Evolutionary conservation across 176 grass and related monocot genomes (phyloP).

Genomic region (Avena sativa): DNA sequence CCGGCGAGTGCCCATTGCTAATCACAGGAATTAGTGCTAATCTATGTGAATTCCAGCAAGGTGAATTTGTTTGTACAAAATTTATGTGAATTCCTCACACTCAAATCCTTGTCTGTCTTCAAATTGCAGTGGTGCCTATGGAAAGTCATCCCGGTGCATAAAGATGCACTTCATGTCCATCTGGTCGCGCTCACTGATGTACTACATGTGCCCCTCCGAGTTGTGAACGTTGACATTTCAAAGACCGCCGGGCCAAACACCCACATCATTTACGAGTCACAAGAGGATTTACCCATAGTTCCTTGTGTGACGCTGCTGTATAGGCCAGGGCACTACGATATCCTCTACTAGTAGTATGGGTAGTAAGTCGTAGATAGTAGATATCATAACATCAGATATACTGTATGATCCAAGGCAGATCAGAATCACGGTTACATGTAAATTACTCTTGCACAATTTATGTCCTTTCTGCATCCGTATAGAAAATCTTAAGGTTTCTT

Average conservation of each 20-base stretch:
- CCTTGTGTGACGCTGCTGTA: not conserved
- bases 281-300: not conserved
- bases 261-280: constrained; percentile 8
- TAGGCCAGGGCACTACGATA: constrained; percentile 19
- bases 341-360: not conserved
- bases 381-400: not conserved
- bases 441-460: not conserved
- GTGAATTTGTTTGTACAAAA: not conserved
- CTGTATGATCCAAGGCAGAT: no score
- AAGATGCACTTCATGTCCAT: not conserved
- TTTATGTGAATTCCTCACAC: not conserved
- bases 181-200: not conserved
- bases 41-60: not conserved
- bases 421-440: not conserved
- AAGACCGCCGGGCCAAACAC: not conserved
- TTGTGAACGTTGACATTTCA: not conserved
- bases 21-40: no score
- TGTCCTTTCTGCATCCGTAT: not conserved
- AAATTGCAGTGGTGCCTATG: not conserved
- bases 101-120: not conserved
- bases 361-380: not conserved
- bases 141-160: not conserved
- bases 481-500: not conserved
- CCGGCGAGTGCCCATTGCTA: no score
- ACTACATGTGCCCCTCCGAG: not conserved